Percentiles rank a stretch among this genome's conserved stretches.
phyloP scores from a whole-genome alignment of 768 basidiomycete genomes.

The Porphyrellus cyaneotinctus region DNA sequence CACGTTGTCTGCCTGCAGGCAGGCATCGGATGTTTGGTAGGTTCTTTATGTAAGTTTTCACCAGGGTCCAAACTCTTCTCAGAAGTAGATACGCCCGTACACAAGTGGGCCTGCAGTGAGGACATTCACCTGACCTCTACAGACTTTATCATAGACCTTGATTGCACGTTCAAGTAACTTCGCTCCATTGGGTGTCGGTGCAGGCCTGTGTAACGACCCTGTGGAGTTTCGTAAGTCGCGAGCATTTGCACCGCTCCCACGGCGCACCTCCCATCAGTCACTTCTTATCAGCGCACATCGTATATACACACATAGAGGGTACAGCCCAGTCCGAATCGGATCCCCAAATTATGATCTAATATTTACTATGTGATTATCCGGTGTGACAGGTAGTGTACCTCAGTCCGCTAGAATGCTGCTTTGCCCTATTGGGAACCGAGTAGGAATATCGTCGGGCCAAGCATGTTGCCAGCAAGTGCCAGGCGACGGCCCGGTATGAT shows the following conservation, averaged over 20 bases:
- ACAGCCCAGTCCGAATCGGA: constrained; percentile 30
- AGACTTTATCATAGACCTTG: background rate
- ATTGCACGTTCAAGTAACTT: background rate
- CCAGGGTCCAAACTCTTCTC: constrained; percentile 11
- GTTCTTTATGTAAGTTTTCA: constrained; percentile 42
- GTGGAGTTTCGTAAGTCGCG: constrained; percentile 11
- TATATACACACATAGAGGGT: constrained; percentile 32
- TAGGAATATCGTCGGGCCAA: constrained; percentile 6
- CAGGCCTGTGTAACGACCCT: background rate
- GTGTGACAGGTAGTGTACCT: constrained; percentile 22
- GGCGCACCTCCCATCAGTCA: constrained; percentile 46
- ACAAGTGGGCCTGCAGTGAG: background rate
- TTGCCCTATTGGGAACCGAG: constrained; percentile 14
- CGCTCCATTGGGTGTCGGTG: background rate
- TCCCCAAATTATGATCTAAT: constrained; percentile 25
- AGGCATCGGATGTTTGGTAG: constrained; percentile 47
- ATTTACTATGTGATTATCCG: constrained; percentile 12
- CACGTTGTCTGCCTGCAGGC: constrained; percentile 83
- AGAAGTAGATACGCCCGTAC: background rate
- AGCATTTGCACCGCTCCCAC: constrained; percentile 26
- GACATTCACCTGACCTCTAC: background rate
- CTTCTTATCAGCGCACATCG: constrained; percentile 43
- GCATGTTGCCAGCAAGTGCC: constrained; percentile 24
- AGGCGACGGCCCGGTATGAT: no score
- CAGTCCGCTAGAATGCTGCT: constrained; percentile 14